Base-by-base conservation (phyloP, 2,329 filamentous ascomycete genomes). In the Colletotrichum sp. region DNA sequence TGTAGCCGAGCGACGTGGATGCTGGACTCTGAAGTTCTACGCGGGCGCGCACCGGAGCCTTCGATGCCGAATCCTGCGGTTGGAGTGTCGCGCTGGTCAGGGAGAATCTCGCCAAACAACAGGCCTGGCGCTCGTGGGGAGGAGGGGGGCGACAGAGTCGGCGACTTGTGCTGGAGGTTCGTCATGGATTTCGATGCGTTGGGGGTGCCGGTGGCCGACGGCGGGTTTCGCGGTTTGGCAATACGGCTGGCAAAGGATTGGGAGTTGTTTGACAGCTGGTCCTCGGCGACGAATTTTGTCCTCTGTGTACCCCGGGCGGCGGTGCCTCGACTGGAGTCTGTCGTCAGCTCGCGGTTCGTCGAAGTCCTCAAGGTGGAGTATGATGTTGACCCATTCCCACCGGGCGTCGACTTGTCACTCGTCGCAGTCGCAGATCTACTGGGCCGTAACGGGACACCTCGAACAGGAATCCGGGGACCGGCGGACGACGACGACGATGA, bases 91-190 rank as follows among this genome's bases (percentile, higher is more conserved):
- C 87, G 88, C 78, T 91, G 88, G 48, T 91, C 87, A n/a, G 91
- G 89, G 32, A 92, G 85, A 78, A 96, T 90, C 83, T 96, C 95
- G 48, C 94, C 94, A 85, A 96, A 96, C 24, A 96, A 85, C 43
- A 94, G 90, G 77, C 89, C 89, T 70, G 88, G 87, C 79, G 79
- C 77, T 83, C 82, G 78, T 82, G 85, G 80, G 78, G 84, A 81
- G 57, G 81, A 78, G 82, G 77, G 43, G 43, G 43, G 74, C 77
- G 73, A 57, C 75, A 72, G 59, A 8, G 66, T 57, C 18, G 77
- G 75, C 10, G 75, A 69, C 74, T 83, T 82, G 68, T 80, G 80
- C 71, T 81, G 77, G 43, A 84, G 76, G 71, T 81, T 80, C 78
- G 83, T 81, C 82, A 82, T 82, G 70, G 84, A 83, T 63, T 81